These are phyloP conservation scores for Heracleum sosnowskyi DNA, from an alignment of 129 eudicot species.

Conservation along the genomic window DNA sequence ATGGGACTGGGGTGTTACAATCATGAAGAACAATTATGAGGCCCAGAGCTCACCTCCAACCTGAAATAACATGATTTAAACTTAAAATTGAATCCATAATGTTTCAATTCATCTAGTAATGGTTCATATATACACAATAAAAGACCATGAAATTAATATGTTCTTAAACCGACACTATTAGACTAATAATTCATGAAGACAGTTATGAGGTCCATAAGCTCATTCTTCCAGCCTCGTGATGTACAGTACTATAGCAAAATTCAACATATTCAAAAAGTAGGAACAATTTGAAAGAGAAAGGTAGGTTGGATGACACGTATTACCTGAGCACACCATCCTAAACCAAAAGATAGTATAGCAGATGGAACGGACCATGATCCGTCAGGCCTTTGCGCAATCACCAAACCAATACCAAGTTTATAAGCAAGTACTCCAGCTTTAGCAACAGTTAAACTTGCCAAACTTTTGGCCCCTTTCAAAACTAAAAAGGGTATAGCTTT, in stretches of 20 bases:
- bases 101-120: background rate
- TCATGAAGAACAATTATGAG: conserved; percentile 96
- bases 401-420: conserved; percentile 92
- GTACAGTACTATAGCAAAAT: background rate
- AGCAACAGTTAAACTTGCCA: conserved; percentile 89
- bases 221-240: background rate
- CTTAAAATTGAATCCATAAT: background rate
- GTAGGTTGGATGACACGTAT: background rate
- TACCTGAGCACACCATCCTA: conserved; percentile 99
- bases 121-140: background rate
- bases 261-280: background rate
- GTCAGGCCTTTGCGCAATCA: conserved; percentile 79
- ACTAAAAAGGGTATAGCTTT: conserved; percentile 84
- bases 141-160: background rate
- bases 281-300: background rate
- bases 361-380: conserved; percentile 99
- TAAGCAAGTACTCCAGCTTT: conserved; percentile 83
- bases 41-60: conserved; percentile 97
- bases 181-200: background rate
- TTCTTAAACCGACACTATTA: background rate
- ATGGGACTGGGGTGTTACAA: too few relatives aligned
- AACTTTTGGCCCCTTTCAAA: conserved; percentile 84
- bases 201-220: background rate
- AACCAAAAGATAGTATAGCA: conserved; percentile 78
- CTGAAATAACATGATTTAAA: conserved; percentile 24